Evolutionary conservation across 148 eudicot genomes (phyloP), one percentile per base, ranked within the genome.

Genomic region (Vaccinium macrocarpon): DNA sequence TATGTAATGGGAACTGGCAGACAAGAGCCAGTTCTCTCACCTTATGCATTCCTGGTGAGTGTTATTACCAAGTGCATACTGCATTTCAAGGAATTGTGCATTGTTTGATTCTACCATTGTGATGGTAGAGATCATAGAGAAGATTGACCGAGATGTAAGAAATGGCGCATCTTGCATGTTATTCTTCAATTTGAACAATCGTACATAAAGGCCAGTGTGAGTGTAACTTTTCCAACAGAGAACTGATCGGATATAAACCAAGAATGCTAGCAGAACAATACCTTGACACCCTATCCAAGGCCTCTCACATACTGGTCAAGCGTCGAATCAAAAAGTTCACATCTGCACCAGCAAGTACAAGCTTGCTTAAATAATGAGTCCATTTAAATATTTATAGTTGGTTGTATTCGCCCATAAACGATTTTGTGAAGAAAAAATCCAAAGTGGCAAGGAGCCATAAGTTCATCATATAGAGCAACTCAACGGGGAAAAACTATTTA

Each of bases 301-400:
- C 99, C 99, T 89, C 98, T 88, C 49, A 97, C 98, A 61, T 97
- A 97, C 84, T 95, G 99, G 87, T 97, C 99, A 75, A 97, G 94
- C 6, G 95, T 92, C 71, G 94, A 85, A 84, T 94, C 93, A 86
- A 97, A 97, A 71, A 93, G 88, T 82, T 97, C 99, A 49, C 87
- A 91, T 84, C 99, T 97, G 87, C 89, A 87, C 66, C 83, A 85
- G 57, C 76, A 81, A 79, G 79, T 14, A 74, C 46, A 42, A 42
- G 6, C 46, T 42, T 42, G 46, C 46, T 42, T 42, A 42, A 42
- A 42, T 42, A 42, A 42, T 5, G 46, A 42, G 46, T 42, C 46
- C 46, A 42, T 42, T 42, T 42, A 42, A 42, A 42, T 42, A 42
- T 42, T 42, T 5, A 42, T 5, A 78, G 16, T 57, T 51, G 15